Base-by-base conservation (phyloP, 2,329 filamentous ascomycete genomes). In the Apiospora aurea region DNA sequence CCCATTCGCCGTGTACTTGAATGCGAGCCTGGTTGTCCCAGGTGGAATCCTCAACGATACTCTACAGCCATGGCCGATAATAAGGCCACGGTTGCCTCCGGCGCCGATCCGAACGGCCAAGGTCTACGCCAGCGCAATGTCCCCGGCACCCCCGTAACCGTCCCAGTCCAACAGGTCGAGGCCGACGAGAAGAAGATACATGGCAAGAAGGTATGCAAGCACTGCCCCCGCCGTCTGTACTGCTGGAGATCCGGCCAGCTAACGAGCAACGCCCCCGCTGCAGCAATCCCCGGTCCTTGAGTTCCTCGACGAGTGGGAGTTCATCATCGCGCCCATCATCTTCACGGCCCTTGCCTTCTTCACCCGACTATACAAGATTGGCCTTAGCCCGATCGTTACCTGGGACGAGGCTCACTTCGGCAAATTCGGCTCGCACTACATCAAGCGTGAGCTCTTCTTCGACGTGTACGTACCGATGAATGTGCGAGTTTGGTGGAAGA, bases 381-480 rank as follows among this genome's bases (percentile, higher is more conserved):
- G 91, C 72, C 82, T 92, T 71, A 91, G 89, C 76, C 83, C 89
- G 76, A 91, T 92, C 76, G 90, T 92, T 68, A 92, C 90, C 68
- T 91, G 89, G 89, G 89, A 91, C 81, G 89, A 90, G 82, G 89
- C 89, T 77, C 89, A 91, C 83, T 97, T 97, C 83, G 94, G 94
- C 81, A 99, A 99, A 86, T 99, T 99, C 83, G 96, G 96, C 75
- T 98, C 96, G 78, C 96, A 99, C 85, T 99, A 99, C 83, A 92
- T 99, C 81, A 98, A 99, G 84, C 94, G 96, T 83, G 96, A 99
- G 84, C 98, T 98, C 87, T 99, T 99, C 89, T 99, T 99, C 85
- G 94, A 97, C 87, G 87, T 85, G 78, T 80, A 78, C 75, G 76
- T 74, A 76, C 76, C 66, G 41, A 14, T 26, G 29, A 44, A 21